Base-by-base conservation (phyloP, 345 rosid genomes). In the Salix arbutifolia region DNA sequence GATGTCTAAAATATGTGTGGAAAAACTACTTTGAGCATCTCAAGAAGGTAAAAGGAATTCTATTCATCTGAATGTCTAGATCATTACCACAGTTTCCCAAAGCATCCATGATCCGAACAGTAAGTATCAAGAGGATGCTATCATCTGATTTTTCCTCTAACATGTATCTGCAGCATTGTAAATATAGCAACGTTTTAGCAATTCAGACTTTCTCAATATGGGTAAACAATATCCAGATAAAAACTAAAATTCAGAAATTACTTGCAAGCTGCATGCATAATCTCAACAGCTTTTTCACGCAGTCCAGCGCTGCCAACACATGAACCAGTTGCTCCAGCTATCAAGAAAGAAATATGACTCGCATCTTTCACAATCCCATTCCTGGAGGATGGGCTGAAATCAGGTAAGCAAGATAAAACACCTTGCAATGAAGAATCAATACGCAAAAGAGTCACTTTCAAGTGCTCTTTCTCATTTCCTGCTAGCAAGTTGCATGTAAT, bases 401-500 rank as follows among this genome's bases (percentile, higher is more conserved):
- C 97, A 86, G 98, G 98, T 86, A 96, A 90, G 90, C 99, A 96
- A 75, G 97, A 96, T 77, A 92, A 87, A 87, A 92, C 97, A 82
- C 99, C 99, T 89, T 90, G 98, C 96, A 96, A 71, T 68, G 96
- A 87, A 25, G 99, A 93, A 85, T 93, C 91, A 82, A 96, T 93
- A 74, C 98, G 99, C 88, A 96, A 74, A 86, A 96, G 96, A 74
- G 99, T 93, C 89, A 92, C 97, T 86, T 96, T 96, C 87, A 96
- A 86, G 91, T 91, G 97, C 79, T 89, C 93, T 87, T 96, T 96
- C 89, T 96, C 98, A 64, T 86, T 89, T 77, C 98, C 99, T 96
- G 99, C 78, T 81, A 74, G 78, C 30, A 85, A 79, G 71, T 76
- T 69, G 67, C 69, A 83, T 66, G 44, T 66, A 68, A 66, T 73